These are phyloP conservation scores for Gaillardinia entomophila DNA, from an alignment of 805 yeast species.

Conservation along the genomic window DNA sequence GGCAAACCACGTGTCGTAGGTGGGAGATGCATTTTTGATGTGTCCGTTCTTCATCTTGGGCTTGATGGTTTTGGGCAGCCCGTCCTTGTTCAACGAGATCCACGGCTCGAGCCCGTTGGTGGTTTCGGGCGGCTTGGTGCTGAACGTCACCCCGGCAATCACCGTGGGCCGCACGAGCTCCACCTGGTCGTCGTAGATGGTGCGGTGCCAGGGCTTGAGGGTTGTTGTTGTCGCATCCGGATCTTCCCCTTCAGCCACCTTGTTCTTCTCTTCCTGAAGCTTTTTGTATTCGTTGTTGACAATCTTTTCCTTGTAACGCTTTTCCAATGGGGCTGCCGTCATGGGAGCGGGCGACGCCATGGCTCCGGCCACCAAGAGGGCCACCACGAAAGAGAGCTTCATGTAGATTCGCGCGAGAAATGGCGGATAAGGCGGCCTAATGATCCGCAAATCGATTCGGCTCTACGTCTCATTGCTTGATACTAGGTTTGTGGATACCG, in stretches of 20 bases:
- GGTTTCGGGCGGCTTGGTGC: slow-evolving; percentile 65
- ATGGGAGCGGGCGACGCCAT: slow-evolving; percentile 7
- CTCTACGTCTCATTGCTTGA: no score
- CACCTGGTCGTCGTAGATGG: slow-evolving; percentile 44
- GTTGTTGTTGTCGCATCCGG: slow-evolving; percentile 5
- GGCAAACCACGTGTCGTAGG: slow-evolving; percentile 71
- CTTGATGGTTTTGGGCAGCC: slow-evolving; percentile 70
- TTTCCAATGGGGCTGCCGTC: slow-evolving; percentile 12
- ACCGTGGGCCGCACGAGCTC: slow-evolving; percentile 65
- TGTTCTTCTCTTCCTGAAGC: slow-evolving; percentile 13
- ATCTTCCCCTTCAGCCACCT: slow-evolving; percentile 5
- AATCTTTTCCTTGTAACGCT: slow-evolving; percentile 24
- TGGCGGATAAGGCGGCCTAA: neutral
- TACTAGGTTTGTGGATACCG: no score
- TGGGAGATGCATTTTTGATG: slow-evolving; percentile 62
- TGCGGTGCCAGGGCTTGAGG: slow-evolving; percentile 68
- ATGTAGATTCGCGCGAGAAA: neutral
- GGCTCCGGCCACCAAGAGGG: slow-evolving; percentile 4
- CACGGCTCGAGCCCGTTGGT: slow-evolving; percentile 72
- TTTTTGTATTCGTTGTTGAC: slow-evolving; percentile 24
- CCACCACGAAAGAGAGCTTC: slow-evolving; percentile 1
- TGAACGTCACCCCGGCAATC: slow-evolving; percentile 57
- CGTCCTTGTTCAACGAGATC: slow-evolving; percentile 73
- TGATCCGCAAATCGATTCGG: slow-evolving; percentile 1
- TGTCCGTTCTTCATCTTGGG: slow-evolving; percentile 74